Evolutionary conservation across 2,329 filamentous ascomycete species (phyloP).

Genomic region (Coniochaeta sp.): DNA sequence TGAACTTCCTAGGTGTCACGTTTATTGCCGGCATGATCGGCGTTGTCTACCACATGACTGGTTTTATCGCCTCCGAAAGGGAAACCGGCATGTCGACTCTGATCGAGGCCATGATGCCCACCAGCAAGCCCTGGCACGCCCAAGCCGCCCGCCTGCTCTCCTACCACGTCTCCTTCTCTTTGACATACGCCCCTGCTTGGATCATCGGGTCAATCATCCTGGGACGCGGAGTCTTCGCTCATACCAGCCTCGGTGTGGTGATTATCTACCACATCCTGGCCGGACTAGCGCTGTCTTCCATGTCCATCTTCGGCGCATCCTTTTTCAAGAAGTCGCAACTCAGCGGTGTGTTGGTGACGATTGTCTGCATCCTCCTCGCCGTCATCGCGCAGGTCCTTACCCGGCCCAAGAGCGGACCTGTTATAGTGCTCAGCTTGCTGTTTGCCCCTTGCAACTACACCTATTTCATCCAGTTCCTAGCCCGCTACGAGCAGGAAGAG

Average conservation of each 20-base stretch:
- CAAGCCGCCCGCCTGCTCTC: slow-evolving; percentile 72
- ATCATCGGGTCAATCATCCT: slow-evolving; percentile 65
- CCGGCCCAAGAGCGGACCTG: slow-evolving; percentile 53
- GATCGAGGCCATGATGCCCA: slow-evolving; percentile 87
- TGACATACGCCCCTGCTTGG: slow-evolving; percentile 79
- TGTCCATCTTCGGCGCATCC: slow-evolving; percentile 72
- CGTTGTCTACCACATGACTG: slow-evolving; percentile 79
- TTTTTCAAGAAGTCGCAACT: slow-evolving; percentile 86
- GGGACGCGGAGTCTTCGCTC: slow-evolving; percentile 54
- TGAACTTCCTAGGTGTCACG: slow-evolving; percentile 68
- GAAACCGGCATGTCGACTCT: slow-evolving; percentile 84
- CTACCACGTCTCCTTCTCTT: slow-evolving; percentile 71
- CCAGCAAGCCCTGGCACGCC: slow-evolving; percentile 64
- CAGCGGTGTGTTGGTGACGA: slow-evolving; percentile 72
- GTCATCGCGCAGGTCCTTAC: slow-evolving; percentile 74
- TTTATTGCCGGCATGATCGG: slow-evolving; percentile 77
- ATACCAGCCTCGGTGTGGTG: slow-evolving; percentile 58
- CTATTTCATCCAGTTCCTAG: slow-evolving; percentile 69
- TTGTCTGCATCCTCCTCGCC: slow-evolving; percentile 67
- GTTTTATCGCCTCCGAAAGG: slow-evolving; percentile 77
- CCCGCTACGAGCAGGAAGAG: slow-evolving; percentile 64
- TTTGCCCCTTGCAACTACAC: slow-evolving; percentile 88
- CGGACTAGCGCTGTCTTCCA: slow-evolving; percentile 72
- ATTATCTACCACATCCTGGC: slow-evolving; percentile 67
- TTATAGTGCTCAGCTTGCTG: slow-evolving; percentile 64